phyloP scores from a whole-genome alignment of 2,329 filamentous ascomycete genomes.

The Aureobasidium mangrovei region DNA sequence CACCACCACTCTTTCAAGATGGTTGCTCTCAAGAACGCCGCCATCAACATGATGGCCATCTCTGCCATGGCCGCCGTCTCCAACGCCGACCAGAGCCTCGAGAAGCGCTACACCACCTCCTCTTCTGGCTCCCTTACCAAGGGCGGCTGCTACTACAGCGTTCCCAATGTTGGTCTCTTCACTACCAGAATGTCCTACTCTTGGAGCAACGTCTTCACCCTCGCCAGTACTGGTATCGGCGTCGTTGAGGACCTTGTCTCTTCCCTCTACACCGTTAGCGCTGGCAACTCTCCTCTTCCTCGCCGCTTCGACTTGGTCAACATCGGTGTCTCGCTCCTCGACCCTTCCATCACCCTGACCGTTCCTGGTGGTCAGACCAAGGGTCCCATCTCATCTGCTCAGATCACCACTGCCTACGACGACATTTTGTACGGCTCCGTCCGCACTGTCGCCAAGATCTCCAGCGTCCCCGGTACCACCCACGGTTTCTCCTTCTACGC shows the following conservation, averaged over 20 bases:
- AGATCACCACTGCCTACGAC: conserved; percentile 51
- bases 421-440: conserved; percentile 66
- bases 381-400: conserved; percentile 33
- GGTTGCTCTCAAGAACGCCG: neutral
- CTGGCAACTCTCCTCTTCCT: conserved; percentile 2
- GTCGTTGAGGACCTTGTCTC: conserved; percentile 1
- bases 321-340: neutral
- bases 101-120: conserved; percentile 1
- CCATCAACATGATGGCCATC: neutral
- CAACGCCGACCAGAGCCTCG: neutral
- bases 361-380: conserved; percentile 13
- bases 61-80: neutral
- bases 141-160: conserved; percentile 3
- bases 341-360: conserved; percentile 7
- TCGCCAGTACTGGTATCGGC: neutral
- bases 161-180: conserved; percentile 4
- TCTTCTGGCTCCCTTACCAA: conserved; percentile 1
- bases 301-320: conserved; percentile 8
- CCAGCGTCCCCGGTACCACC: conserved; percentile 56
- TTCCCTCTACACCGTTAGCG: neutral
- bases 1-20: neutral
- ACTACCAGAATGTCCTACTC: neutral
- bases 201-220: neutral
- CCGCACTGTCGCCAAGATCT: conserved; percentile 56
- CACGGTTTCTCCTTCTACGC: conserved; percentile 75